phyloP scores from a whole-genome alignment of 495 filamentous ascomycete genomes.

The Penicillium waksmanii region DNA sequence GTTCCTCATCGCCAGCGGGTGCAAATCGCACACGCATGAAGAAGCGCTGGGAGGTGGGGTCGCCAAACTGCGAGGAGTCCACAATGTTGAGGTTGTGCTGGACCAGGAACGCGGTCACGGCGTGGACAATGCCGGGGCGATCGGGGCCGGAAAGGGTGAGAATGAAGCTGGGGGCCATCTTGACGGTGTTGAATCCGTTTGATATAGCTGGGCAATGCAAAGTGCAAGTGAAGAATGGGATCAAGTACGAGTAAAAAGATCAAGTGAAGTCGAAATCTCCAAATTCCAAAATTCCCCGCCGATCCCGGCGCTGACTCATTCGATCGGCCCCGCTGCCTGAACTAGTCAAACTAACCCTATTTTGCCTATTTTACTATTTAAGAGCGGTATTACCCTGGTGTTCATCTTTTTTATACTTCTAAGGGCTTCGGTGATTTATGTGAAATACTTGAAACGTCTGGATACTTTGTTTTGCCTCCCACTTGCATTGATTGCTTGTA shows the following conservation, averaged over 20 bases:
- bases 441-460: neutral
- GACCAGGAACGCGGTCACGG: conserved; percentile 71
- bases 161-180: conserved; percentile 60
- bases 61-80: conserved; percentile 75
- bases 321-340: conserved; percentile 12
- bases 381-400: neutral
- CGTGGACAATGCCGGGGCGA: conserved; percentile 74
- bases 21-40: conserved; percentile 80
- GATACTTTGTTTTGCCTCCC: too few relatives aligned
- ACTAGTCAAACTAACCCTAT: conserved; percentile 4
- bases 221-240: too few relatives aligned
- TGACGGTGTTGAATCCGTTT: conserved; percentile 42
- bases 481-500: too few relatives aligned
- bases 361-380: neutral
- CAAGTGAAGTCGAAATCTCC: conserved; percentile 14
- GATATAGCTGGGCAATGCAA: too few relatives aligned
- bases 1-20: conserved; percentile 38
- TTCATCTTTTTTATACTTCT: neutral
- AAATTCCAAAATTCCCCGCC: conserved; percentile 7
- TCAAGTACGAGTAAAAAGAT: too few relatives aligned
- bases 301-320: conserved; percentile 22
- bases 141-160: conserved; percentile 77
- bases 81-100: conserved; percentile 70
- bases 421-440: neutral
- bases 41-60: conserved; percentile 66